These are phyloP conservation scores for Rhexocercosporidium sp. DNA, from an alignment of 2,329 filamentous ascomycete species.

Conservation along the genomic window DNA sequence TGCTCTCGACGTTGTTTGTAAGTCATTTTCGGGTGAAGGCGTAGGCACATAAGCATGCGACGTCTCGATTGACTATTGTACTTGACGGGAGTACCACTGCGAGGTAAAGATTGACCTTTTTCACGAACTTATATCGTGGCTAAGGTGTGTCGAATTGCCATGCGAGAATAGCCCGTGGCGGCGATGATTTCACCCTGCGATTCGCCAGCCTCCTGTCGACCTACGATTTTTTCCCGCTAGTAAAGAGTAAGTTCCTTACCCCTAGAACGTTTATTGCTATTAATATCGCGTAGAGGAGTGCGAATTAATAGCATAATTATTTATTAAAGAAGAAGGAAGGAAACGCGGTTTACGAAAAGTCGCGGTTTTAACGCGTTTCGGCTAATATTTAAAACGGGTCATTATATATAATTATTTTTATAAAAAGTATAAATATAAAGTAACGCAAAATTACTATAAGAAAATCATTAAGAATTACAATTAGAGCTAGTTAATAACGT, in stretches of 20 bases:
- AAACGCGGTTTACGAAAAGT: neutral
- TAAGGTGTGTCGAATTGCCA: neutral
- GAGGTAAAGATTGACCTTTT: neutral
- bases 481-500: too few species aligned
- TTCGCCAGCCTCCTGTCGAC: neutral
- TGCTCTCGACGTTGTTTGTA: neutral
- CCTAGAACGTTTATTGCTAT: neutral
- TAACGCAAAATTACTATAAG: too few species aligned
- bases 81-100: neutral
- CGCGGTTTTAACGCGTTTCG: conserved; percentile 8
- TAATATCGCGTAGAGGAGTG: neutral
- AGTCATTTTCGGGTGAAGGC: neutral
- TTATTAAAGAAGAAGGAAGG: neutral
- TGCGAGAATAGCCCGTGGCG: neutral
- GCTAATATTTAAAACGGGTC: neutral
- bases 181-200: neutral
- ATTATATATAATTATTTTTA: too few species aligned
- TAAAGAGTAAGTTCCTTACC: neutral
- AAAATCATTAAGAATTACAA: too few species aligned
- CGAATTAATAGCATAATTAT: neutral
- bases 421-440: too few species aligned
- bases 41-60: neutral
- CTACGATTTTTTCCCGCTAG: neutral
- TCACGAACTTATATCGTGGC: neutral
- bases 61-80: neutral